These are phyloP conservation scores for Triticum timopheevii DNA, from an alignment of 176 grass and related monocot species.

Conservation along the genomic window DNA sequence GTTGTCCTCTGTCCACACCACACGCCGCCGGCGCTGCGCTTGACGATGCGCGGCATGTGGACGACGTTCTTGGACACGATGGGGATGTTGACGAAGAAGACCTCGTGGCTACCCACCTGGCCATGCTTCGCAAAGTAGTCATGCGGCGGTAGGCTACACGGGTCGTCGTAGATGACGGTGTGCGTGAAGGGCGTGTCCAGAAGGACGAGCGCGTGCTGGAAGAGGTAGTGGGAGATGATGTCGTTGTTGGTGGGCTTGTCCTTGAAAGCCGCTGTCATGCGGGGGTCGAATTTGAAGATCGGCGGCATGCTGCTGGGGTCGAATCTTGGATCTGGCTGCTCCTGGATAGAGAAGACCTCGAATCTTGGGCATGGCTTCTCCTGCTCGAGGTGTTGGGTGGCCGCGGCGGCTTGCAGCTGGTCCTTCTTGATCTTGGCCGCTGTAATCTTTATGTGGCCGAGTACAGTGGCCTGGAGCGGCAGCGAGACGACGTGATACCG, in stretches of 20 bases:
- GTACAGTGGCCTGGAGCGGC: background rate
- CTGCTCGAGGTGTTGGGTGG: background rate
- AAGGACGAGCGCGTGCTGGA: background rate
- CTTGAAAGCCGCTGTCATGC: too few relatives aligned
- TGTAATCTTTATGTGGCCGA: background rate
- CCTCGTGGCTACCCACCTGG: background rate
- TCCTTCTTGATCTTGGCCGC: too few relatives aligned
- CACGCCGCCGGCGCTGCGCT: background rate
- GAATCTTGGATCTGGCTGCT: background rate
- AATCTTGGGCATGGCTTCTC: background rate
- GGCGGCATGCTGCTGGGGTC: background rate
- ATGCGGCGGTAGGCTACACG: background rate
- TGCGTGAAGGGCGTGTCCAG: background rate
- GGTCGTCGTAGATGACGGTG: background rate
- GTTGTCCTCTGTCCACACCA: background rate
- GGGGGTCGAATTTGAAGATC: background rate
- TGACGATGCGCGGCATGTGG: background rate
- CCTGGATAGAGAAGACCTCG: too few relatives aligned
- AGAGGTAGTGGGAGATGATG: conserved; percentile 7
- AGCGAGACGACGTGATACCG: background rate
- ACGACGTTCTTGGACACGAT: background rate
- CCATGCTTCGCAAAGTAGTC: background rate
- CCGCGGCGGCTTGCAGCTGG: too few relatives aligned
- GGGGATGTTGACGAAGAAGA: conserved; percentile 15
- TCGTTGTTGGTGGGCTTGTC: background rate